A percentile compares a stretch with the other conserved stretches of the same genome.
Evolutionary conservation across 805 yeast genomes (phyloP).

Genomic region (Candida nonsorbophila): DNA sequence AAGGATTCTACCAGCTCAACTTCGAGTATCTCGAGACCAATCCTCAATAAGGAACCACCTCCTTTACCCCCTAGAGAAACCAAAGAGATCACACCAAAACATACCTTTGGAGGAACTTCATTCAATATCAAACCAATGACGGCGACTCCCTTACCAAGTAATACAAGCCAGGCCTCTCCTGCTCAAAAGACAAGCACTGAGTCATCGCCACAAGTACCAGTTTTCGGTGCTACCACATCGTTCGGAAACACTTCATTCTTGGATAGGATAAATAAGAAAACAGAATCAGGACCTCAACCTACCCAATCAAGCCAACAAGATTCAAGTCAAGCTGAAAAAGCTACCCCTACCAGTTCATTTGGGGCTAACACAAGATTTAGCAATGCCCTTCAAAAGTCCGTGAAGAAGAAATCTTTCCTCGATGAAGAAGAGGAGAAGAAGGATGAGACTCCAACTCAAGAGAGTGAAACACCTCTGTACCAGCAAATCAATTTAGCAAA

Average conservation of each 20-base stretch:
- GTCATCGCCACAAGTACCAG: constrained; percentile 16
- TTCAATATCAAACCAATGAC: constrained; percentile 11
- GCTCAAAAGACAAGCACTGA: neutral
- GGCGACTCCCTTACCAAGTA: constrained; percentile 6
- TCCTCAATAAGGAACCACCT: constrained; percentile 2
- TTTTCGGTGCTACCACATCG: constrained; percentile 38
- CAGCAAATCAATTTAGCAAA: constrained; percentile 55
- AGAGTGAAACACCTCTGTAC: constrained; percentile 31
- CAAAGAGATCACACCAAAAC: constrained; percentile 7
- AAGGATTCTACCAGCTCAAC: too few relatives aligned
- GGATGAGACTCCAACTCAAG: constrained; percentile 17
- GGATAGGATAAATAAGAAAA: constrained; percentile 17
- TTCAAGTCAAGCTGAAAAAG: neutral
- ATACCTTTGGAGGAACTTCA: constrained; percentile 16
- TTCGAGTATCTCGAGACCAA: too few relatives aligned
- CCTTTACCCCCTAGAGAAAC: constrained; percentile 8
- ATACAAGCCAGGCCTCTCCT: neutral
- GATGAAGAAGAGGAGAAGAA: constrained; percentile 30
- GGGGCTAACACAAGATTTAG: constrained; percentile 44
- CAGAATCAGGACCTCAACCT: constrained; percentile 7
- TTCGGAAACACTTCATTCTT: constrained; percentile 26
- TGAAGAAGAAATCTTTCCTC: constrained; percentile 53
- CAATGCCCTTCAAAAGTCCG: constrained; percentile 51
- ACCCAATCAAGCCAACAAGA: constrained; percentile 5
- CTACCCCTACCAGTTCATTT: constrained; percentile 21